phyloP scores from a whole-genome alignment of 352 stramenopile species.

The Pythium dissotocum region DNA sequence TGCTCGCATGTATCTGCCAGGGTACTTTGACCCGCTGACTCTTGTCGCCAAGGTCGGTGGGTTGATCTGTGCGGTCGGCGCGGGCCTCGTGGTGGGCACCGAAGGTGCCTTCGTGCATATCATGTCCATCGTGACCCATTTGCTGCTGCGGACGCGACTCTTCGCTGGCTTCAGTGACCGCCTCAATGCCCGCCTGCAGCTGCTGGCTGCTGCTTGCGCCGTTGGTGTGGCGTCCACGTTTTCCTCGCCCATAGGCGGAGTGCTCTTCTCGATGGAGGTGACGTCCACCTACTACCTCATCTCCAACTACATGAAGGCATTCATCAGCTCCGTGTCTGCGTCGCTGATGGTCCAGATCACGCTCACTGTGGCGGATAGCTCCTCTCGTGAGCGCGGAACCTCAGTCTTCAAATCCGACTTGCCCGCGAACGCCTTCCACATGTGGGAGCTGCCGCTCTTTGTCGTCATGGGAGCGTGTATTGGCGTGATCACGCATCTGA shows the following conservation, averaged over 20 bases:
- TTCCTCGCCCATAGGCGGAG: constrained; percentile 92
- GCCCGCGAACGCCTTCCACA: constrained; percentile 48
- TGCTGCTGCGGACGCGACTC: constrained; percentile 76
- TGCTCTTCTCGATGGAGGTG: constrained; percentile 95
- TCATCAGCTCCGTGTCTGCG: constrained; percentile 80
- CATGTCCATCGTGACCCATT: constrained; percentile 91
- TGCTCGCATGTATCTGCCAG: constrained; percentile 73
- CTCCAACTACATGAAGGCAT: constrained; percentile 90
- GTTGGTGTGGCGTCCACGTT: constrained; percentile 93
- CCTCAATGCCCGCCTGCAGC: constrained; percentile 81
- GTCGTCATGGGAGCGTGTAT: constrained; percentile 56
- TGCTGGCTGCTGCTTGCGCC: constrained; percentile 90
- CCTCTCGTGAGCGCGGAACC: constrained; percentile 46
- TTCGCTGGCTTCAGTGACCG: constrained; percentile 80
- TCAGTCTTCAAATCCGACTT: constrained; percentile 57
- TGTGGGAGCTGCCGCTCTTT: constrained; percentile 80
- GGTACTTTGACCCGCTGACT: constrained; percentile 84
- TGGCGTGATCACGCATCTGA: constrained; percentile 53
- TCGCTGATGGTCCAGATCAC: constrained; percentile 77
- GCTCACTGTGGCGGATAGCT: constrained; percentile 57
- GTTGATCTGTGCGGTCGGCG: constrained; percentile 92
- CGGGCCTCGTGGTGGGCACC: constrained; percentile 95
- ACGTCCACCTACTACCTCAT: constrained; percentile 88
- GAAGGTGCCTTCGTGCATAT: constrained; percentile 99
- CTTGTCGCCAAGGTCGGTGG: constrained; percentile 91